phyloP scores from a whole-genome alignment of 805 yeast species.

The Komagataella pastoris region DNA sequence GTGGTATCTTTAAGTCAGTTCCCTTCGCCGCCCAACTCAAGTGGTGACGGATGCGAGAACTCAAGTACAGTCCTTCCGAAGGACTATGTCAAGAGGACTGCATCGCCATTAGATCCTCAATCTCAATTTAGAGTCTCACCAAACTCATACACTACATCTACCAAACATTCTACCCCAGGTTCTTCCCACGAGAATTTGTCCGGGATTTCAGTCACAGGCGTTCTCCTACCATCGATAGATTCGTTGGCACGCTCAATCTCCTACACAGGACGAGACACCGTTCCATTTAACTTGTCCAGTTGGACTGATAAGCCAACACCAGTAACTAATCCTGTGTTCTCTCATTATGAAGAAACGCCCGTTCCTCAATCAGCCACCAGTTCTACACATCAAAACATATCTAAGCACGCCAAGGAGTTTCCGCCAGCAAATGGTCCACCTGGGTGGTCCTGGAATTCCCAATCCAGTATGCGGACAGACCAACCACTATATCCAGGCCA shows the following conservation, averaged over 20 bases:
- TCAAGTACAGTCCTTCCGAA: background rate
- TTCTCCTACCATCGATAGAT: background rate
- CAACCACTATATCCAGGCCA: background rate
- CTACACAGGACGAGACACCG: background rate
- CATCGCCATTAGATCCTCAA: background rate
- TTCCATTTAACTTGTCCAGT: background rate
- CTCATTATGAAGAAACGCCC: background rate
- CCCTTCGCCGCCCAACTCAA: background rate
- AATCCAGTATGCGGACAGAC: background rate
- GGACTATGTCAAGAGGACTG: background rate
- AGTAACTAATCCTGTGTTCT: background rate
- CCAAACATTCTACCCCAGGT: background rate
- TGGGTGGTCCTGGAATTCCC: background rate
- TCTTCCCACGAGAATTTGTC: background rate
- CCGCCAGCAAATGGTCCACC: background rate
- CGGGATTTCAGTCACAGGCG: background rate
- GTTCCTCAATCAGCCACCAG: background rate
- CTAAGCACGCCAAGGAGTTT: background rate
- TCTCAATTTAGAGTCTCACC: background rate
- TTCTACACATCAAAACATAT: background rate
- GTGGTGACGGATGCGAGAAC: background rate
- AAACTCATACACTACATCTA: background rate
- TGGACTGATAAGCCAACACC: background rate
- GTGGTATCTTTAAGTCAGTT: background rate
- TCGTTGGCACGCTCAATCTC: background rate